A percentile compares a stretch with the other conserved stretches of the same genome.
phyloP scores from a whole-genome alignment of 2,329 filamentous ascomycete species.

The Aspergillus transmontanensis region DNA sequence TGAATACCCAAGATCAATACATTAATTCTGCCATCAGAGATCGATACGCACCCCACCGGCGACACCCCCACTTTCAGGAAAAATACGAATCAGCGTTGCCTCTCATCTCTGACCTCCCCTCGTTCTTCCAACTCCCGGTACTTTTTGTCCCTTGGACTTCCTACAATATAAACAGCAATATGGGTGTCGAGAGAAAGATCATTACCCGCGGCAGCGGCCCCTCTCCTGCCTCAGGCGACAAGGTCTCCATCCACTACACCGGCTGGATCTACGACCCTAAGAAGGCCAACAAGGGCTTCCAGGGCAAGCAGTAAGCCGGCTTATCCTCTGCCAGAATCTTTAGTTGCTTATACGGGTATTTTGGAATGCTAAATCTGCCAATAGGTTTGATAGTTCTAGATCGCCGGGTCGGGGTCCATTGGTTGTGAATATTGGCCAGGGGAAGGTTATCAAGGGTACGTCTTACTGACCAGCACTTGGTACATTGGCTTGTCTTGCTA shows the following conservation, averaged over 20 bases:
- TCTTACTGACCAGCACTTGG: not conserved
- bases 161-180: not conserved
- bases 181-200: not conserved
- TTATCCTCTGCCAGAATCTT: not conserved
- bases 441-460: not conserved
- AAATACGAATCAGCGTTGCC: not conserved
- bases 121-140: not conserved
- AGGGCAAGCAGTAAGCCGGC: not conserved
- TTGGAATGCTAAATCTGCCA: not conserved
- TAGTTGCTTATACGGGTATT: not conserved
- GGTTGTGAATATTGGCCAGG: not conserved
- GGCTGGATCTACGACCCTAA: not conserved
- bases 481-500: accelerated
- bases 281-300: not conserved
- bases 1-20: too few relatives aligned
- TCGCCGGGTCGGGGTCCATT: not conserved
- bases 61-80: not conserved
- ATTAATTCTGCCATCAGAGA: too few relatives aligned
- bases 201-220: not conserved
- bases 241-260: not conserved
- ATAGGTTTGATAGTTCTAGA: not conserved
- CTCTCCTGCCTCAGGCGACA: not conserved
- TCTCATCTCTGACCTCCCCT: not conserved
- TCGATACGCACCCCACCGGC: too few relatives aligned
- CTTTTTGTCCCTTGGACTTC: not conserved